Percentiles rank a stretch among this genome's conserved stretches.
These are phyloP conservation scores for Grigorovia yakushimaensis DNA, from an alignment of 805 yeast genomes.

Conservation along the genomic window DNA sequence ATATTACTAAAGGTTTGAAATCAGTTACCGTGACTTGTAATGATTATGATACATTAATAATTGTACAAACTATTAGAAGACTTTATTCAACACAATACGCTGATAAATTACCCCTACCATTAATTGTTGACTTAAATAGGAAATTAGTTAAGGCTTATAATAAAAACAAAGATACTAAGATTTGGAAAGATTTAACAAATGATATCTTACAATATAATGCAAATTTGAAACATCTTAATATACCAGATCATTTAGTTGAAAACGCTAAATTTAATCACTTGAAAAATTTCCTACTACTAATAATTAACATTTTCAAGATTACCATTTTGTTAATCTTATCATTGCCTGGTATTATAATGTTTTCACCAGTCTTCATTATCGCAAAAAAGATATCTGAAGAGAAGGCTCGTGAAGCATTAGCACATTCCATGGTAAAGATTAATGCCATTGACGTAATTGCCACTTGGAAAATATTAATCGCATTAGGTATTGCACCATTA, in stretches of 20 bases:
- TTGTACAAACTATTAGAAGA: conserved; percentile 85
- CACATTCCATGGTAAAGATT: conserved; percentile 80
- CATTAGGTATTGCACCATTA: conserved; percentile 82
- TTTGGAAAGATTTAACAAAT: conserved; percentile 47
- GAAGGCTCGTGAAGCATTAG: conserved; percentile 72
- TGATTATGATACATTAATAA: conserved; percentile 82
- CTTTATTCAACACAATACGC: conserved; percentile 55
- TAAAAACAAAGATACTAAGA: conserved; percentile 60
- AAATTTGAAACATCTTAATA: conserved; percentile 57
- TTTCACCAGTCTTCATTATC: conserved; percentile 78
- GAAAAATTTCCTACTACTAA: conserved; percentile 41
- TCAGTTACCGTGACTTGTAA: conserved; percentile 84
- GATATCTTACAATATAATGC: conserved; percentile 67
- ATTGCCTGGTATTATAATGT: conserved; percentile 80
- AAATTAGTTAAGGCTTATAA: conserved; percentile 75
- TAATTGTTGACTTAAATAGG: conserved; percentile 85
- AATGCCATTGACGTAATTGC: conserved; percentile 92
- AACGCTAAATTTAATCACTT: conserved; percentile 40
- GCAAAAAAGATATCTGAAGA: conserved; percentile 63
- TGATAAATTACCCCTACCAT: conserved; percentile 63
- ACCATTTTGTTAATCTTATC: conserved; percentile 51
- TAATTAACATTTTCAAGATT: conserved; percentile 50
- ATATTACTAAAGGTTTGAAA: conserved; percentile 61
- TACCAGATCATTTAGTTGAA: conserved; percentile 43
- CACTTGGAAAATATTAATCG: conserved; percentile 90